These are phyloP conservation scores for Trametes versicolor DNA, from an alignment of 1,284 basidiomycete genomes.

Conservation along the genomic window DNA sequence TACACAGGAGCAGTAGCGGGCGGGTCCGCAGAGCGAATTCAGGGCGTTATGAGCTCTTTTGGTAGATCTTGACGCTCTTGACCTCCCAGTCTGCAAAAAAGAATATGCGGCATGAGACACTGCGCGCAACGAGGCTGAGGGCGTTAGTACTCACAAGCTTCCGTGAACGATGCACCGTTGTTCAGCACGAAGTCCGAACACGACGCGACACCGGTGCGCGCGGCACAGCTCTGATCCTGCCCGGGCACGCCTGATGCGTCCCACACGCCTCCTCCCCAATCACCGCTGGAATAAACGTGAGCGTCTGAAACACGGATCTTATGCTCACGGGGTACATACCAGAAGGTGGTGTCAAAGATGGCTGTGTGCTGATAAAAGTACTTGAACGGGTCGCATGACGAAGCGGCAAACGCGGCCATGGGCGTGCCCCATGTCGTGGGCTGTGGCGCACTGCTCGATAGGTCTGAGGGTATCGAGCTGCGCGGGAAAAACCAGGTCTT, in stretches of 20 bases:
- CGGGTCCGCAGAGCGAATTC: not conserved
- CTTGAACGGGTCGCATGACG: conserved; percentile 72
- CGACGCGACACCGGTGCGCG: conserved; percentile 79
- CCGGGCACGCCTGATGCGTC: conserved; percentile 73
- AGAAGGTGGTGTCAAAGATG: conserved; percentile 86
- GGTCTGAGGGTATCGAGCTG: conserved; percentile 75
- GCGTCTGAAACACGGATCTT: not conserved
- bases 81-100: conserved; percentile 78
- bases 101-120: conserved; percentile 23
- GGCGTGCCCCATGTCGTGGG: conserved; percentile 82
- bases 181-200: conserved; percentile 81
- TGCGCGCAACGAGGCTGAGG: conserved; percentile 10
- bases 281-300: conserved; percentile 63
- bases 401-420: conserved; percentile 75
- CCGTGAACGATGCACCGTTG: conserved; percentile 72
- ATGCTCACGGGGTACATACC: conserved; percentile 53
- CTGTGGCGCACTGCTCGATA: conserved; percentile 70
- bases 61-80: conserved; percentile 74
- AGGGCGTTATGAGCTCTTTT: conserved; percentile 44
- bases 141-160: conserved; percentile 76
- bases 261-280: conserved; percentile 91
- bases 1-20: not conserved
- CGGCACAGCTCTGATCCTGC: conserved; percentile 84
- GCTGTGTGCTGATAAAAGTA: conserved; percentile 79
- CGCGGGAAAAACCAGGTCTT: conserved; percentile 82